Conservation (phyloP, 2,329 filamentous ascomycete genomes). For the Fusarium kyushuense region DNA sequence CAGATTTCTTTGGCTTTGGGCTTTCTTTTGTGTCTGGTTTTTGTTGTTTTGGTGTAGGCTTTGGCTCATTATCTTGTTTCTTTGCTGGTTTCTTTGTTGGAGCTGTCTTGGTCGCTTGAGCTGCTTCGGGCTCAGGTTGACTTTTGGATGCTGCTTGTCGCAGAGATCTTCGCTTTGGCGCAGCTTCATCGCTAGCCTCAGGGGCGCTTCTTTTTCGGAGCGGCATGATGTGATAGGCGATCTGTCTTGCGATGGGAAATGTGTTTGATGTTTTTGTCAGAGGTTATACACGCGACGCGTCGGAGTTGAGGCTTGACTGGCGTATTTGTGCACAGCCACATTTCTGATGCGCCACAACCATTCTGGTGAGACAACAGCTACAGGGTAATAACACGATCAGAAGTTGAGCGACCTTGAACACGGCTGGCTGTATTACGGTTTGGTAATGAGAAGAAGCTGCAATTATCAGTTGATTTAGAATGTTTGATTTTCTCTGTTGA, state of each 20-base stretch:
- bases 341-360: neutral
- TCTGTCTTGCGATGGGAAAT: neutral
- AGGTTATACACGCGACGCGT: constrained; percentile 13
- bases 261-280: neutral
- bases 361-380: rapidly evolving
- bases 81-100: constrained; percentile 12
- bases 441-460: neutral
- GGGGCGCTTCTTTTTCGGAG: constrained; percentile 32
- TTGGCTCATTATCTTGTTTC: neutral
- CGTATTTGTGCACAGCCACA: neutral
- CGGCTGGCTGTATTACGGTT: rapidly evolving
- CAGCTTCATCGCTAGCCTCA: neutral
- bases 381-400: neutral
- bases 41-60: neutral
- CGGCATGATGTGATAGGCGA: constrained; percentile 17
- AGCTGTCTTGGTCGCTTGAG: neutral
- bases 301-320: neutral
- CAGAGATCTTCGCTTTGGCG: constrained; percentile 34
- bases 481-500: too few relatives aligned
- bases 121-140: neutral
- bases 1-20: neutral
- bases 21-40: neutral
- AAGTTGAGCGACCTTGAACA: neutral
- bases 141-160: constrained; percentile 29
- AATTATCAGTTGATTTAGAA: too few relatives aligned